Percentiles rank a stretch among this genome's conserved stretches.
Evolutionary conservation across 2,329 filamentous ascomycete species (phyloP).

Genomic region (Alternaria consortialis): DNA sequence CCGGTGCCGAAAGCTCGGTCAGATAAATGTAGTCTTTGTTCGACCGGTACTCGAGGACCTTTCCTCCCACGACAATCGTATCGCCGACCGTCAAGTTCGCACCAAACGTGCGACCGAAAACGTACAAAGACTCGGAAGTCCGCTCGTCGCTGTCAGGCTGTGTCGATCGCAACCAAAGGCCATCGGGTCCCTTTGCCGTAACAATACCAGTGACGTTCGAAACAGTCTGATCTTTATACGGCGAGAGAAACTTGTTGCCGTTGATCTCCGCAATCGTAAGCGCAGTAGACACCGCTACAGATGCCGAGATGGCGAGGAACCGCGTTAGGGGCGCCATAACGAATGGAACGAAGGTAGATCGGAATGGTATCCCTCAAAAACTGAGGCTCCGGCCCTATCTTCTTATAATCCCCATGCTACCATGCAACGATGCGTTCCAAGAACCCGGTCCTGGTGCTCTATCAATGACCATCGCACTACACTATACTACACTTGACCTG

Average conservation of each 20-base stretch:
- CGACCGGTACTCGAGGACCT: slow-evolving; percentile 68
- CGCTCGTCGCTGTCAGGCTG: slow-evolving; percentile 63
- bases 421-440: slow-evolving; percentile 8
- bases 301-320: slow-evolving; percentile 29
- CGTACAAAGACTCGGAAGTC: slow-evolving; percentile 72
- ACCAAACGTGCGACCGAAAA: slow-evolving; percentile 65
- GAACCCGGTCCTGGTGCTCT: slow-evolving; percentile 10
- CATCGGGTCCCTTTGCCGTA: slow-evolving; percentile 68
- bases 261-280: slow-evolving; percentile 69
- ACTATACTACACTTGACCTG: slow-evolving; percentile 6
- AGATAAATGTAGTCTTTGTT: slow-evolving; percentile 67
- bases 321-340: slow-evolving; percentile 25
- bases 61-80: slow-evolving; percentile 67
- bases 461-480: slow-evolving; percentile 1
- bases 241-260: slow-evolving; percentile 70
- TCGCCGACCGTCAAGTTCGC: slow-evolving; percentile 64
- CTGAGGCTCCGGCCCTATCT: background rate
- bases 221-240: slow-evolving; percentile 65
- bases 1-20: slow-evolving; percentile 68
- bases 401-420: slow-evolving; percentile 1
- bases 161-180: slow-evolving; percentile 71
- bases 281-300: slow-evolving; percentile 26
- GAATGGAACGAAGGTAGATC: background rate
- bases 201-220: slow-evolving; percentile 70
- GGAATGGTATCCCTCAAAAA: background rate